Evolutionary conservation across 2,329 filamentous ascomycete genomes (phyloP).

Genomic region (Colletotrichum falcatum): DNA sequence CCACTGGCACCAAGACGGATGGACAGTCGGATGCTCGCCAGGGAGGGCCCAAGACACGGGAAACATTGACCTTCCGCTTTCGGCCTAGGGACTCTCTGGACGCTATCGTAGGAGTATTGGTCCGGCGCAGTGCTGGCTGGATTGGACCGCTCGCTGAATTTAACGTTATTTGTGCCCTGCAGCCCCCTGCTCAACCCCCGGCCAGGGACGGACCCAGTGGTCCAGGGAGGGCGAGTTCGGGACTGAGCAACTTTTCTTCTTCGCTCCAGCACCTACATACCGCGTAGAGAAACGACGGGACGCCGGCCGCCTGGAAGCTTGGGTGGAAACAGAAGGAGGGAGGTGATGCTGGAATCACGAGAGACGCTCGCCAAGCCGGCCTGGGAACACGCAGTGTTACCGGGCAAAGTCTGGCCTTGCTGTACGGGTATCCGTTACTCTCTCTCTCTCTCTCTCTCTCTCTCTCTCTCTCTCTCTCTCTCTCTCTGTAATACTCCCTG

Average conservation of each 20-base stretch:
- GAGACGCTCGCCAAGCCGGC: conserved; percentile 13
- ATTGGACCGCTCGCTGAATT: conserved; percentile 21
- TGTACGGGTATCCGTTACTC: neutral
- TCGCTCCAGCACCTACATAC: neutral
- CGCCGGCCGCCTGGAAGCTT: neutral
- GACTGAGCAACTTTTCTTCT: neutral
- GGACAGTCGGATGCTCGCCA: neutral
- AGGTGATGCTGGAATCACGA: neutral
- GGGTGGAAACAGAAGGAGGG: conserved; percentile 28
- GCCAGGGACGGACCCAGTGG: neutral
- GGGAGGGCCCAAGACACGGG: conserved; percentile 16
- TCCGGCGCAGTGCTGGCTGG: neutral
- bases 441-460: too few relatives aligned
- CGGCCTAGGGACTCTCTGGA: conserved; percentile 15
- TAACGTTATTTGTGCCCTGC: conserved; percentile 34
- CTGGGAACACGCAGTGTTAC: conserved; percentile 2
- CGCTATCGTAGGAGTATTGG: conserved; percentile 24
- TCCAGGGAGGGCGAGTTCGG: neutral
- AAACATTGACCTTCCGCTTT: conserved; percentile 28
- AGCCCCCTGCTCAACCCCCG: conserved; percentile 10
- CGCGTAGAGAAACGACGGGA: neutral
- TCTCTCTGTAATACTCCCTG: too few relatives aligned
- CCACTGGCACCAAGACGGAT: neutral
- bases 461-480: too few relatives aligned
- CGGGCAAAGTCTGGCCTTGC: conserved; percentile 6